Percentiles rank a stretch among this genome's conserved stretches.
These are phyloP conservation scores for Echinosophora koreensis DNA, from an alignment of 306 rosid species.

Conservation along the genomic window DNA sequence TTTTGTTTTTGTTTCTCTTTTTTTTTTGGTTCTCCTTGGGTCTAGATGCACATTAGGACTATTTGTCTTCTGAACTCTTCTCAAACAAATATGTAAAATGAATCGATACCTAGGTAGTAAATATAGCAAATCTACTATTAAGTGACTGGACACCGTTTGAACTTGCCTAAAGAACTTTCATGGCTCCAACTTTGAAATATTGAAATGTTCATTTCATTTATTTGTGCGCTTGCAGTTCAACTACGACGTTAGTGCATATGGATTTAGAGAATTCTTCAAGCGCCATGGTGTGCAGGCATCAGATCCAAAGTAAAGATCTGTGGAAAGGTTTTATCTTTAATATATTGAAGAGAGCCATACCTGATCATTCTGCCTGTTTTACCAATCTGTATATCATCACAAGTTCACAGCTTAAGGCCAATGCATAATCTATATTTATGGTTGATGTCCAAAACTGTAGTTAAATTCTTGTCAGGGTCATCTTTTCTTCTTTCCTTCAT, in stretches of 20 bases:
- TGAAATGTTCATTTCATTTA: conserved; percentile 27
- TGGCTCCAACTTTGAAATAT: neutral
- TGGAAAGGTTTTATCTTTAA: conserved; percentile 22
- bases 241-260: conserved; percentile 78
- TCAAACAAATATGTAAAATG: neutral
- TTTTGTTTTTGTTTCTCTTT: neutral
- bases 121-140: conserved; percentile 11
- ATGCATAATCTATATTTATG: neutral
- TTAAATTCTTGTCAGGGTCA: neutral
- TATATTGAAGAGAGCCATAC: conserved; percentile 2
- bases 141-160: neutral
- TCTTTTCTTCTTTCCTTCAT: neutral
- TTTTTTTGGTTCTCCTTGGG: neutral
- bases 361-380: conserved; percentile 8
- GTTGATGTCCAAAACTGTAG: conserved; percentile 26
- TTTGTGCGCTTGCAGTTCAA: conserved; percentile 67
- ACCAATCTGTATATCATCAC: no score
- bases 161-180: neutral
- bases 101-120: conserved; percentile 16
- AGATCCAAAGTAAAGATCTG: conserved; percentile 51
- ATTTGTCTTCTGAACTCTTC: neutral
- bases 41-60: neutral
- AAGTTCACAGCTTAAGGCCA: conserved; percentile 18
- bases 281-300: conserved; percentile 67
- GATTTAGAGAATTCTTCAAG: conserved; percentile 96